Conservation (phyloP, 2,329 filamentous ascomycete genomes). For the Colletotrichum eremochloae region DNA sequence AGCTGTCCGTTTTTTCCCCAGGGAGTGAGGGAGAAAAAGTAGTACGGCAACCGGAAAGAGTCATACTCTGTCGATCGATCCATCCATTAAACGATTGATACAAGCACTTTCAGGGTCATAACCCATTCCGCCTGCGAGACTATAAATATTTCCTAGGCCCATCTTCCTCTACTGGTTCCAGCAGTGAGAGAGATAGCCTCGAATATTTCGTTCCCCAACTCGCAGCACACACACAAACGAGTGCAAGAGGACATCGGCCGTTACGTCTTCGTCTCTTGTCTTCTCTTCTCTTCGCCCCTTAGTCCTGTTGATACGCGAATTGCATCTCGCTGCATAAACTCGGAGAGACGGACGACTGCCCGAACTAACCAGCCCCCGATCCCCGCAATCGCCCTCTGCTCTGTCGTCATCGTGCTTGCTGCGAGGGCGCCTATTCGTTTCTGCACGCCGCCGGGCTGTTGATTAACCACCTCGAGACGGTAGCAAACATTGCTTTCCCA, state of each 20-base stretch:
- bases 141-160: constrained; percentile 35
- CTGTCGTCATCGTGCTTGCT: constrained; percentile 42
- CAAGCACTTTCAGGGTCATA: constrained; percentile 14
- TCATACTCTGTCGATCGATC: constrained; percentile 40
- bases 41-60: constrained; percentile 42
- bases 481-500: constrained; percentile 19
- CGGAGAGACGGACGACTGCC: constrained; percentile 7
- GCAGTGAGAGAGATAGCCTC: constrained; percentile 10
- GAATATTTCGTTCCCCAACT: background rate
- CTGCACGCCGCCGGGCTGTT: constrained; percentile 23
- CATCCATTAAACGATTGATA: constrained; percentile 32
- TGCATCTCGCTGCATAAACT: constrained; percentile 12
- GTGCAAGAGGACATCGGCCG: background rate
- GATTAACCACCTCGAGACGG: constrained; percentile 16
- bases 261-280: constrained; percentile 18
- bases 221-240: background rate
- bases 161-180: constrained; percentile 16
- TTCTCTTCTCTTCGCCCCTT: background rate
- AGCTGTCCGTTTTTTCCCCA: constrained; percentile 24
- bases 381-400: constrained; percentile 28
- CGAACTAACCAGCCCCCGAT: constrained; percentile 17
- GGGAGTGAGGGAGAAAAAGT: constrained; percentile 20
- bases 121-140: constrained; percentile 9
- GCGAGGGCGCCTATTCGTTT: constrained; percentile 18
- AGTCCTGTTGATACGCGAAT: constrained; percentile 9